Evolutionary conservation across 2,329 filamentous ascomycete species (phyloP).

Genomic region (Penicillium digitatum): DNA sequence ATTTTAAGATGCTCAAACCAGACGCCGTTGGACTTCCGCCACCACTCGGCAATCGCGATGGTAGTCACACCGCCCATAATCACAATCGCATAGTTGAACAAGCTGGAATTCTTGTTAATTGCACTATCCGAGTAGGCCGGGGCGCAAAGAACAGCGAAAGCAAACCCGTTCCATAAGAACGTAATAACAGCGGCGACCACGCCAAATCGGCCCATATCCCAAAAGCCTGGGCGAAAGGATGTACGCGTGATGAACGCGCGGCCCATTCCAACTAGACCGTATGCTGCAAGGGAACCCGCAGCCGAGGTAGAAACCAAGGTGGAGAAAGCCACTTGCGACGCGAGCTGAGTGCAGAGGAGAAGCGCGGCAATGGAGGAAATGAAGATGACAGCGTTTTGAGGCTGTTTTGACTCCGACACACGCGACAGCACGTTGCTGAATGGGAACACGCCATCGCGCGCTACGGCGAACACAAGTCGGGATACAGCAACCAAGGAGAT

Average conservation of each 20-base stretch:
- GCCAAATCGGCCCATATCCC: conserved; percentile 43
- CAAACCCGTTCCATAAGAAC: conserved; percentile 47
- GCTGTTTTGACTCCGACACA: conserved; percentile 51
- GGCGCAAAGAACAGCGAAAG: conserved; percentile 44
- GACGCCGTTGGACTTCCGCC: conserved; percentile 20
- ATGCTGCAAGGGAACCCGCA: conserved; percentile 45
- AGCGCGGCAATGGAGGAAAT: conserved; percentile 50
- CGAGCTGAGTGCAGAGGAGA: conserved; percentile 53
- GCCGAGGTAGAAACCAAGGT: conserved; percentile 48
- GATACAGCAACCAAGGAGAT: conserved; percentile 54
- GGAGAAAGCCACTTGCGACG: conserved; percentile 47
- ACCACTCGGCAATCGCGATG: conserved; percentile 20
- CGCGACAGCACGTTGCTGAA: conserved; percentile 51
- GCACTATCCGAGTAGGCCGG: conserved; percentile 33
- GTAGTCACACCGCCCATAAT: conserved; percentile 44
- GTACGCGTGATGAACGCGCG: conserved; percentile 44
- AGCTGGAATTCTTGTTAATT: conserved; percentile 20
- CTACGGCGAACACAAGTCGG: conserved; percentile 55
- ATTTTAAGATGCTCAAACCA: conserved; percentile 23
- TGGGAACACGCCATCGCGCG: conserved; percentile 55
- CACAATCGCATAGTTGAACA: conserved; percentile 39
- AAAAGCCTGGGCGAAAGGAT: conserved; percentile 42
- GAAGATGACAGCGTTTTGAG: conserved; percentile 53
- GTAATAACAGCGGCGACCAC: conserved; percentile 43
- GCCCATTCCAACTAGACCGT: conserved; percentile 44